These are phyloP conservation scores for Penicillium pancosmium DNA, from an alignment of 495 filamentous ascomycete genomes.

Conservation along the genomic window DNA sequence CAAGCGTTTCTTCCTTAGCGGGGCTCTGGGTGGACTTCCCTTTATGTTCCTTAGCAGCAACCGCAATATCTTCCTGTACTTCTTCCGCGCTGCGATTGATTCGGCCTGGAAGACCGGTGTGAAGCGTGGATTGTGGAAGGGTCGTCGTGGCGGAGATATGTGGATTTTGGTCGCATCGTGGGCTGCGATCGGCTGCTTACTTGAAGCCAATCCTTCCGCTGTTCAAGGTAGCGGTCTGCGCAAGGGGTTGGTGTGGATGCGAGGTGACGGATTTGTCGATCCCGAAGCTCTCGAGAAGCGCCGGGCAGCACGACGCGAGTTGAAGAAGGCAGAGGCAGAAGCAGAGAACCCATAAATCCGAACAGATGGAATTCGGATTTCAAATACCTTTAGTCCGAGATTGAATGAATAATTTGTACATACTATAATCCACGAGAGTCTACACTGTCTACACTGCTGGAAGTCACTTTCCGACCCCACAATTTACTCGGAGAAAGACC, in stretches of 20 bases:
- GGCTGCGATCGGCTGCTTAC: conserved; percentile 75
- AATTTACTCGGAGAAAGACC: conserved; percentile 19
- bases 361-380: neutral
- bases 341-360: conserved; percentile 11
- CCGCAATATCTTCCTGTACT: conserved; percentile 68
- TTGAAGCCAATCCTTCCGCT: conserved; percentile 68
- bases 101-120: conserved; percentile 87
- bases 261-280: conserved; percentile 69
- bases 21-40: conserved; percentile 74
- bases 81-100: conserved; percentile 72
- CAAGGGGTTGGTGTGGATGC: conserved; percentile 72
- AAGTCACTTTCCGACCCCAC: conserved; percentile 31
- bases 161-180: conserved; percentile 76
- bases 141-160: conserved; percentile 79
- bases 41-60: conserved; percentile 75
- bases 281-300: conserved; percentile 38
- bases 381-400: neutral
- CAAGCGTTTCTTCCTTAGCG: conserved; percentile 84
- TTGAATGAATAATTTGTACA: too few species aligned
- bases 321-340: conserved; percentile 18
- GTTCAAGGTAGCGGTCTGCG: conserved; percentile 68
- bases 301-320: conserved; percentile 32
- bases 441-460: conserved; percentile 5
- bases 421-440: neutral
- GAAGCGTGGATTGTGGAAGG: conserved; percentile 82